These are phyloP conservation scores for Obba rivulosa DNA, from an alignment of 768 basidiomycete species.

Conservation along the genomic window DNA sequence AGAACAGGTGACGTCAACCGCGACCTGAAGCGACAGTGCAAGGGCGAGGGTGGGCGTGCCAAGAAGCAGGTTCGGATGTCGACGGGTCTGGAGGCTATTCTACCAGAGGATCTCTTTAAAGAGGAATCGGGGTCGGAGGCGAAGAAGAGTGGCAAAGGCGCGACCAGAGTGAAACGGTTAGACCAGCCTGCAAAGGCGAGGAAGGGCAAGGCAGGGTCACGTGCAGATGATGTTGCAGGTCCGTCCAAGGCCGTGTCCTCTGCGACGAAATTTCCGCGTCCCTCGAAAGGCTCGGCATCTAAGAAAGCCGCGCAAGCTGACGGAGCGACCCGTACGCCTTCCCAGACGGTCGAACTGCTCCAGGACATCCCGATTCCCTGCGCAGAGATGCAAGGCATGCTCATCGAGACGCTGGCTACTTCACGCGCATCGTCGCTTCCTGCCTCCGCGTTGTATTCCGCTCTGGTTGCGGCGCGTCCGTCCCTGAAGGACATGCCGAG, in stretches of 20 bases:
- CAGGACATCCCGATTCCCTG: conserved; percentile 19
- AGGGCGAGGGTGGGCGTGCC: too few relatives aligned
- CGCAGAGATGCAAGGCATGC: conserved; percentile 54
- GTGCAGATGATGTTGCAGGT: background rate
- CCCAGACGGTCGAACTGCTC: background rate
- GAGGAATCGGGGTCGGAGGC: background rate
- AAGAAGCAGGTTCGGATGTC: background rate
- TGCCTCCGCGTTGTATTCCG: conserved; percentile 44
- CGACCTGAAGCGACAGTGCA: too few relatives aligned
- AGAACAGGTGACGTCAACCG: too few relatives aligned
- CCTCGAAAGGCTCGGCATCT: background rate
- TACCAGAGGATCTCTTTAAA: background rate
- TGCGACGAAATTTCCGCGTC: background rate
- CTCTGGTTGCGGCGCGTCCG: conserved; percentile 50
- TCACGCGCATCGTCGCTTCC: conserved; percentile 67
- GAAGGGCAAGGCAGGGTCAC: background rate
- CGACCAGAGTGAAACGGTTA: background rate
- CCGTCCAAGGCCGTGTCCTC: background rate
- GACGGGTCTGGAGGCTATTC: background rate
- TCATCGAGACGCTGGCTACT: conserved; percentile 67
- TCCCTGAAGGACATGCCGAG: conserved; percentile 28
- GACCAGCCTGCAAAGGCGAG: background rate
- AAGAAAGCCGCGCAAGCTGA: background rate
- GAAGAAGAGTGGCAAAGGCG: background rate
- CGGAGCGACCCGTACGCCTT: background rate